phyloP scores from a whole-genome alignment of 1,284 basidiomycete species.

The Cutaneotrichosporon arboriforme region DNA sequence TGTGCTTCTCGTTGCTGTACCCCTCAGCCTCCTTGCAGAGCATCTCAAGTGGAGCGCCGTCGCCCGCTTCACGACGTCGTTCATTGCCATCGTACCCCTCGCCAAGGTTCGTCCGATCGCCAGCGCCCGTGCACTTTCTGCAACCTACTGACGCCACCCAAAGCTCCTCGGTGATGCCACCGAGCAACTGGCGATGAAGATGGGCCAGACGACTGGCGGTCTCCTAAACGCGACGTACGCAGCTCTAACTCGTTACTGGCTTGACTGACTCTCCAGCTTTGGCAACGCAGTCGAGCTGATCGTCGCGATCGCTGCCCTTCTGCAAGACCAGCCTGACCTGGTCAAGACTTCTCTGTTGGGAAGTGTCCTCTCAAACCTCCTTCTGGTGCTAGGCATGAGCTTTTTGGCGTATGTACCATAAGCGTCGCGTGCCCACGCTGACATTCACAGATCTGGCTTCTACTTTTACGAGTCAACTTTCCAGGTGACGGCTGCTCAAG shows the following conservation, averaged over 20 bases:
- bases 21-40: slow-evolving; percentile 57
- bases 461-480: slow-evolving; percentile 66
- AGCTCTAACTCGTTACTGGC: background rate
- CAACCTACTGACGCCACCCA: slow-evolving; percentile 3
- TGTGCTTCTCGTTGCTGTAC: slow-evolving; percentile 68
- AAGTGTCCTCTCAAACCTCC: slow-evolving; percentile 74
- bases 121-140: slow-evolving; percentile 12
- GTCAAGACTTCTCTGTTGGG: slow-evolving; percentile 69
- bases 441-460: slow-evolving; percentile 52
- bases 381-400: slow-evolving; percentile 80
- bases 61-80: slow-evolving; percentile 73
- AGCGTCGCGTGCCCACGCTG: slow-evolving; percentile 16
- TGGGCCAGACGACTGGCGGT: slow-evolving; percentile 77
- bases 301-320: slow-evolving; percentile 74
- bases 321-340: slow-evolving; percentile 75
- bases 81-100: slow-evolving; percentile 80
- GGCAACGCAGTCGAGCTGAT: slow-evolving; percentile 61
- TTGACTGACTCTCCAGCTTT: slow-evolving; percentile 28
- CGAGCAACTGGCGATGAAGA: slow-evolving; percentile 71
- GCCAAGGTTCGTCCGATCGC: slow-evolving; percentile 56
- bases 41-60: slow-evolving; percentile 64
- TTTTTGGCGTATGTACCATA: slow-evolving; percentile 69
- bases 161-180: slow-evolving; percentile 65
- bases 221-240: slow-evolving; percentile 74
- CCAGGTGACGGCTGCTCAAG: slow-evolving; percentile 75